These are phyloP conservation scores for Martiniozyma abietophila DNA, from an alignment of 805 yeast genomes.

Conservation along the genomic window DNA sequence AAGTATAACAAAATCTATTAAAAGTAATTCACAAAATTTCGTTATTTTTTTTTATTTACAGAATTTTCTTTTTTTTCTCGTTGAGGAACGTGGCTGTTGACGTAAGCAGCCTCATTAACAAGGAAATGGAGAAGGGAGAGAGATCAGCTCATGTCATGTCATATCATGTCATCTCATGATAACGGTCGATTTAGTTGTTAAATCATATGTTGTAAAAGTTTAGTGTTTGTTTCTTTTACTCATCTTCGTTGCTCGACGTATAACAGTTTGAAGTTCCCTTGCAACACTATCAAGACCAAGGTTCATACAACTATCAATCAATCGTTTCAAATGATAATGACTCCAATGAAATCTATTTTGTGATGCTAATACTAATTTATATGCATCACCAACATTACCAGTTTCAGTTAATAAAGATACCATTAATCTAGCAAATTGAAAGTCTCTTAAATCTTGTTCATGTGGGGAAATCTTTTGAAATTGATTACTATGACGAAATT, in stretches of 20 bases:
- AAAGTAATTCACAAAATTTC: no score
- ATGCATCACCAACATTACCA: conserved; percentile 57
- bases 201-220: neutral
- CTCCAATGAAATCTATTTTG: conserved; percentile 65
- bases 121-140: no score
- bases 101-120: no score
- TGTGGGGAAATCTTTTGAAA: conserved; percentile 35
- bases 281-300: conserved; percentile 35
- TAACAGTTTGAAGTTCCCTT: conserved; percentile 19
- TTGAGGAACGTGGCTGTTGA: no score
- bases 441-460: conserved; percentile 41
- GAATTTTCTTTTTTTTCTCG: no score
- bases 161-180: neutral
- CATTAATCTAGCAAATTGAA: conserved; percentile 66
- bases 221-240: no score
- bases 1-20: no score
- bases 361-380: conserved; percentile 57
- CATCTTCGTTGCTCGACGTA: conserved; percentile 10
- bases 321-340: conserved; percentile 33
- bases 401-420: conserved; percentile 46
- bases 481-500: conserved; percentile 43
- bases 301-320: conserved; percentile 31
- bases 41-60: no score
- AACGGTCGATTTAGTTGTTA: neutral
- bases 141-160: neutral